Evolutionary conservation across 257 asterid species (phyloP), one percentile per base, ranked within the genome.

Genomic region (Oldenlandia corymbosa): DNA sequence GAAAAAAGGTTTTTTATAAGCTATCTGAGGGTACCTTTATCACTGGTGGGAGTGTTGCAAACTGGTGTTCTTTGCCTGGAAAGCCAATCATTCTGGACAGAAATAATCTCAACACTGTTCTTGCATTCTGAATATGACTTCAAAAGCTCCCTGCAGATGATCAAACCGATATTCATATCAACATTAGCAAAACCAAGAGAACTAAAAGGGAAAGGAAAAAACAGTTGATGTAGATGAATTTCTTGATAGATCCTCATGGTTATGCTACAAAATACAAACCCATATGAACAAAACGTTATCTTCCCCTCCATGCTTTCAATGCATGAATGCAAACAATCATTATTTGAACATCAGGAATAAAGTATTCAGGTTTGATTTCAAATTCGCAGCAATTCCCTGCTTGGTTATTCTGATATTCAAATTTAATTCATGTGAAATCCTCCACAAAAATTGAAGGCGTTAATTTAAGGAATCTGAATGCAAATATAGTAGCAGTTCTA

Each of bases 41-140:
- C 60, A 24, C 54, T 67, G 45, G 73, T 24, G 21, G 64, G 63
- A 71, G 60, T 26, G 36, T 69, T 72, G 7, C 78, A 48, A 56
- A 68, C 68, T 65, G 7, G 81, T 30, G 94, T 72, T 9, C 68
- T 85, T 78, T 81, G 83, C 73, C 76, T 84, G n/a, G 96, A 77
- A 55, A 92, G 85, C 97, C 97, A 92, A 67, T 81, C 81, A 31
- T 85, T 92, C 77, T 92, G 99, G 63, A 82, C 78, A 8, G 76
- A 42, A 71, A 92, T 79, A 68, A 89, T 84, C 27, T 84, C 94
- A 10, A 86, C 82, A 9, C 97, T 86, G 10, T 78, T 84, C 58
- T 78, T 57, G 69, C 99, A 92, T 71, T 76, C 75, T 30, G 97
- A 82, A 74, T 89, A 92, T 34, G 91, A 86, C 82, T 82, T 85